Evolutionary conservation across 176 grass and related monocot genomes (phyloP).

Genomic region (Aechmea fasciata): DNA sequence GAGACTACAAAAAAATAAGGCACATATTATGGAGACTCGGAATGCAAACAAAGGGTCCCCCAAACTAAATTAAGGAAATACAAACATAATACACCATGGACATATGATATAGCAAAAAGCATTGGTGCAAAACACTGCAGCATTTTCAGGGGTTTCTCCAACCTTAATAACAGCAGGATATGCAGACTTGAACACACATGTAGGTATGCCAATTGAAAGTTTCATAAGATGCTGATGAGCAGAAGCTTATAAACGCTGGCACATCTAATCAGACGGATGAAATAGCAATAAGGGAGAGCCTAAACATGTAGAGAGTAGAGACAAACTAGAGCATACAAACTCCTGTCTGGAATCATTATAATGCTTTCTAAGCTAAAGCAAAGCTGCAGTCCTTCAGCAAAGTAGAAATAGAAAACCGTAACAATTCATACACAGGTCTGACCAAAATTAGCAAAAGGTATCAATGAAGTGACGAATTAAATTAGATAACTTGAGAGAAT

Average conservation of each 20-base stretch:
- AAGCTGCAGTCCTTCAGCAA: too few species aligned
- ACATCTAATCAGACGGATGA: background rate
- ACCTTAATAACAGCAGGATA: too few species aligned
- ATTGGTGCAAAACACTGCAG: background rate
- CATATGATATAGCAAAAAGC: background rate
- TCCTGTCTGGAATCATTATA: background rate
- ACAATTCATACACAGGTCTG: background rate
- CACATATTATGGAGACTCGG: background rate
- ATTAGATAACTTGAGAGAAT: too few species aligned
- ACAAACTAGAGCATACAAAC: background rate
- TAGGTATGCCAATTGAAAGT: background rate
- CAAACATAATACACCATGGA: background rate
- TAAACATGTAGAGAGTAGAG: background rate
- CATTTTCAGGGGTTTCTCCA: too few species aligned
- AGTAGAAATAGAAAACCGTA: background rate
- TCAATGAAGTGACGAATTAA: too few species aligned
- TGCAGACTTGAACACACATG: background rate
- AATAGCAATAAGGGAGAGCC: background rate
- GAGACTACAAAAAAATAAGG: conserved; percentile 32
- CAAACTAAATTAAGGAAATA: background rate
- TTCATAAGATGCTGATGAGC: background rate
- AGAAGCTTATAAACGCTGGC: background rate
- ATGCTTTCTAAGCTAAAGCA: too few species aligned
- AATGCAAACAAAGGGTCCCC: background rate
- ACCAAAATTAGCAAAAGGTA: too few species aligned